Conservation (phyloP, 306 rosid species). For the Lagenaria siceraria region DNA sequence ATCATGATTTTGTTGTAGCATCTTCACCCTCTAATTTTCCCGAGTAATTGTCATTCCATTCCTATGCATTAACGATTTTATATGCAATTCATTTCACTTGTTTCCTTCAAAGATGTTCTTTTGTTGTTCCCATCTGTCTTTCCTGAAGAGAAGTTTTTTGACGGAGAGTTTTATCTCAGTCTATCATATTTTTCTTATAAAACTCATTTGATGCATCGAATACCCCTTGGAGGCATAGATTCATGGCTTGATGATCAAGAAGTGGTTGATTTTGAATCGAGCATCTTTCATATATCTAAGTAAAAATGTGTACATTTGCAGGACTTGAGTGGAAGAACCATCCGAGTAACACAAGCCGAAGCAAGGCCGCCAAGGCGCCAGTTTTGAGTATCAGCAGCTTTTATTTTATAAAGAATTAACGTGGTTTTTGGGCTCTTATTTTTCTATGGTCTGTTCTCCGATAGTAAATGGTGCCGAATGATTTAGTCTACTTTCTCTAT, state of each 20-base stretch:
- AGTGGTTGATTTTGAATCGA: neutral
- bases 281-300: slow-evolving; percentile 9
- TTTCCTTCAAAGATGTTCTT: neutral
- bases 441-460: neutral
- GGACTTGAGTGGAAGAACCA: slow-evolving; percentile 81
- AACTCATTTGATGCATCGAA: neutral
- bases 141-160: neutral
- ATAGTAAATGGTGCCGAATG: neutral
- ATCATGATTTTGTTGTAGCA: neutral
- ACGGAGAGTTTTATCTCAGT: neutral
- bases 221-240: neutral
- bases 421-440: neutral
- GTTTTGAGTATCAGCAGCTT: slow-evolving; percentile 26
- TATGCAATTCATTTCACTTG: neutral
- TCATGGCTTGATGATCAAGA: neutral
- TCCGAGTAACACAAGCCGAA: slow-evolving; percentile 62
- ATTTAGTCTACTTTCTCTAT: neutral
- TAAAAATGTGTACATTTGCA: slow-evolving; percentile 17
- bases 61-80: neutral
- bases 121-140: neutral
- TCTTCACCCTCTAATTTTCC: neutral
- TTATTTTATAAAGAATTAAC: neutral
- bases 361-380: slow-evolving; percentile 58
- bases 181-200: neutral
- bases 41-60: neutral